phyloP scores from a whole-genome alignment of 2,329 filamentous ascomycete species.

The Alternaria brassicae region DNA sequence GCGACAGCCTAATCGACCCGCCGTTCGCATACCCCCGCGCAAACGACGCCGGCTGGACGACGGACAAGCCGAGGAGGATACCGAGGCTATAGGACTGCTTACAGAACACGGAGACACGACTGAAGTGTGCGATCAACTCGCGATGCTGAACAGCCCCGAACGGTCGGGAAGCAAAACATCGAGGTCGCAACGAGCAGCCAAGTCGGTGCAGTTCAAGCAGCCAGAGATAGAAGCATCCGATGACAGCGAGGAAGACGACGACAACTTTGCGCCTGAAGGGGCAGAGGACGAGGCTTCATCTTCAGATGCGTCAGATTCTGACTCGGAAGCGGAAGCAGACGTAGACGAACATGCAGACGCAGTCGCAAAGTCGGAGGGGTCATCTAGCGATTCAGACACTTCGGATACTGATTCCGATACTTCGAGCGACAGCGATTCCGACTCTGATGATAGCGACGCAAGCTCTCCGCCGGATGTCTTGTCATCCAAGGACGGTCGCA shows the following conservation, averaged over 20 bases:
- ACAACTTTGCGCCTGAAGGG: slow-evolving; percentile 38
- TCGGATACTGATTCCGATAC: slow-evolving; percentile 23
- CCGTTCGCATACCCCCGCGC: slow-evolving; percentile 73
- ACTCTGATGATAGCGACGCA: slow-evolving; percentile 51
- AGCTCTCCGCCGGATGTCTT: slow-evolving; percentile 32
- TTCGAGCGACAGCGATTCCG: slow-evolving; percentile 50
- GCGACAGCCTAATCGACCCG: slow-evolving; percentile 66
- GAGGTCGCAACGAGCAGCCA: slow-evolving; percentile 6
- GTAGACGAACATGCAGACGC: slow-evolving; percentile 23
- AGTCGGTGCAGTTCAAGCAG: slow-evolving; percentile 36
- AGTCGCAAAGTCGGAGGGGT: neutral
- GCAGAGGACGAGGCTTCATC: slow-evolving; percentile 21
- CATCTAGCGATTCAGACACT: slow-evolving; percentile 35
- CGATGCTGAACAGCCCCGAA: neutral
- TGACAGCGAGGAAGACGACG: slow-evolving; percentile 30
- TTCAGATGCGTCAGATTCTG: slow-evolving; percentile 20
- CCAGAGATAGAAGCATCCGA: slow-evolving; percentile 17
- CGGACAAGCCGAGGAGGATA: slow-evolving; percentile 33
- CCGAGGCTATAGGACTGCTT: slow-evolving; percentile 20
- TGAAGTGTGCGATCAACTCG: neutral
- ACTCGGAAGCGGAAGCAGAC: slow-evolving; percentile 29
- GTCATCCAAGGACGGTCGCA: slow-evolving; percentile 28
- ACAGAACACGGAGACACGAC: slow-evolving; percentile 14
- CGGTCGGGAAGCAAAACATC: neutral
- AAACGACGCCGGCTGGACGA: slow-evolving; percentile 63